Percentiles rank a stretch among this genome's conserved stretches.
Evolutionary conservation across 108 stramenopile species (phyloP).

Genomic region (Aurantiochytrium sp.): DNA sequence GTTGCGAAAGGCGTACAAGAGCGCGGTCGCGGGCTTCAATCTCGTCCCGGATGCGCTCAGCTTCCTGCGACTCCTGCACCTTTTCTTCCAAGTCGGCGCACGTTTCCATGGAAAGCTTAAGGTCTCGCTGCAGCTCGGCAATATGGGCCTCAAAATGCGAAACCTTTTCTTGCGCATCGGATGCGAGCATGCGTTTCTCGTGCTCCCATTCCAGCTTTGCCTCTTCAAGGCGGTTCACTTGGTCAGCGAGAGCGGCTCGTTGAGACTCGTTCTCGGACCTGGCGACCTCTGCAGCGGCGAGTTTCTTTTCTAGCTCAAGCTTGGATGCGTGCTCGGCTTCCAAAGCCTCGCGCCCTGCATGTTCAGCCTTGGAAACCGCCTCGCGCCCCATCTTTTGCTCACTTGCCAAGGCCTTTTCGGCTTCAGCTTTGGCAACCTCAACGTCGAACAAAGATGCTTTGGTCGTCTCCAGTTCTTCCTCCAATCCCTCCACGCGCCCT

Average conservation of each 20-base stretch:
- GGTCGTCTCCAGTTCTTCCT: no score
- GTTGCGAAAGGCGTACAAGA: not conserved
- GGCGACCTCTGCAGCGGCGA: not conserved
- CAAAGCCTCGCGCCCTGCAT: no score
- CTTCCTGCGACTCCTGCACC: not conserved
- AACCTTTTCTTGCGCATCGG: not conserved
- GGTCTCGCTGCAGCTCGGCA: not conserved
- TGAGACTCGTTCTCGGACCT: not conserved
- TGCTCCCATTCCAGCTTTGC: not conserved
- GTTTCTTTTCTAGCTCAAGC: not conserved
- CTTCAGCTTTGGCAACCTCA: not conserved
- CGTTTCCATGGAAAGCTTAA: not conserved
- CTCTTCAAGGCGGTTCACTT: not conserved
- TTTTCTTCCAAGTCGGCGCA: not conserved
- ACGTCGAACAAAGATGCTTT: not conserved
- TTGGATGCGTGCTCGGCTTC: no score
- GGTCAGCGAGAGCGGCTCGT: not conserved
- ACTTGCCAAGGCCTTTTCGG: not conserved
- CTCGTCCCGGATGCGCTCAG: not conserved
- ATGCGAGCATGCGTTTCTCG: not conserved
- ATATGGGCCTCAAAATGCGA: not conserved
- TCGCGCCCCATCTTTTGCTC: not conserved
- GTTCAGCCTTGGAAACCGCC: not conserved
- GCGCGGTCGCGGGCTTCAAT: not conserved
- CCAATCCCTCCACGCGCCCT: no score